These are phyloP conservation scores for Fusarium sp. DNA, from an alignment of 2,329 filamentous ascomycete genomes.

Conservation along the genomic window DNA sequence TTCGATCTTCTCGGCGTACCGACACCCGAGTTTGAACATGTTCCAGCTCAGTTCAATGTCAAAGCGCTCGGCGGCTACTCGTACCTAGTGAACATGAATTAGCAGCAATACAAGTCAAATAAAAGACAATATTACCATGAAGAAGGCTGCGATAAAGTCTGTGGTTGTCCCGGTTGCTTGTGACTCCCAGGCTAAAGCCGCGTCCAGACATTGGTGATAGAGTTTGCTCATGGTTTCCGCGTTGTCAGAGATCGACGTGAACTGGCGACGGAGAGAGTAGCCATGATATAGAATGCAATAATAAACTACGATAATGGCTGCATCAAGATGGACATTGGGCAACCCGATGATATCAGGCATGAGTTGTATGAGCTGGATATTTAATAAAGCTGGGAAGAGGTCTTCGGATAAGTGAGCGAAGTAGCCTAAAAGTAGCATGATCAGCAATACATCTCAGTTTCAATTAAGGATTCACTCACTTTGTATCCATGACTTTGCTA, in stretches of 20 bases:
- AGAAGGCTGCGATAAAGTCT: not conserved
- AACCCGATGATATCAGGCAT: not conserved
- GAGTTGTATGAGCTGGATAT: not conserved
- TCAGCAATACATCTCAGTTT: not conserved
- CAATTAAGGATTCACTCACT: not conserved
- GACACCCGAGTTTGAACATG: not conserved
- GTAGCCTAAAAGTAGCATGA: not conserved
- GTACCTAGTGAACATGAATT: not conserved
- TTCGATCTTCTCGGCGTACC: not conserved
- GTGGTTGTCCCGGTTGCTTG: not conserved
- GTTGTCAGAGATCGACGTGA: not conserved
- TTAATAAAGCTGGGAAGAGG: not conserved
- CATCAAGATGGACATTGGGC: not conserved
- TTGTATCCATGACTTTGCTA: not conserved
- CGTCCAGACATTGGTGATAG: not conserved
- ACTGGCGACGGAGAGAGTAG: not conserved
- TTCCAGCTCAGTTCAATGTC: not conserved
- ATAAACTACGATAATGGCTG: not conserved
- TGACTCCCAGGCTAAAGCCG: not conserved
- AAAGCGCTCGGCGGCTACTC: not conserved
- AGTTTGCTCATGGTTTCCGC: not conserved
- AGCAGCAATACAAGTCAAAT: not conserved
- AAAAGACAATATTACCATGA: not conserved
- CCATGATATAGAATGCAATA: not conserved
- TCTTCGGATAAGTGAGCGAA: not conserved